Evolutionary conservation across 164 flowering plant genomes (phyloP), one percentile per base, ranked within the genome.

Genomic region (Piper longum): DNA sequence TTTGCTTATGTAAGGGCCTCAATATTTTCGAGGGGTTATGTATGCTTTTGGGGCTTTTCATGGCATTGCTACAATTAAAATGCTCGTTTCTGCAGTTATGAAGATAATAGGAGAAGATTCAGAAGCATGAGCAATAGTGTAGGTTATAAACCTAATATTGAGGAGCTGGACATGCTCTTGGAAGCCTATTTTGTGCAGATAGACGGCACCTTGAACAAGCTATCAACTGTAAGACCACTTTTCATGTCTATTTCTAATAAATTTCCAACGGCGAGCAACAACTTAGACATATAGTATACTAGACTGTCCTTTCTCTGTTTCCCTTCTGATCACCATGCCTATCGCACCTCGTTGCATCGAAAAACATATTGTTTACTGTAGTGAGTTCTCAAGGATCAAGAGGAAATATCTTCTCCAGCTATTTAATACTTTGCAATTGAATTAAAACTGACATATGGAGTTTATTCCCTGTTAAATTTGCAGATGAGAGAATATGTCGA

Each of bases 141-240:
- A 7, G 64, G 62, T 44, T 59, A 64, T 57, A 80, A 82, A 74
- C 82, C 76, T 5, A 70, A 81, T 39, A 63, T 77, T 43, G 74
- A 72, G 66, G 84, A 79, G 67, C 57, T 81, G 71, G 82, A 81
- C 66, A 81, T 79, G 81, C 82, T 79, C 19, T 71, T 81, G 59
- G 84, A 79, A 69, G 84, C 84, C 45, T 81, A 81, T 67, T 81
- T 81, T 67, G 80, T 64, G 5, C 82, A 81, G 57, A 73, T 73
- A 56, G 84, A 79, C 26, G 84, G 84, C 65, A 77, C 73, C 40
- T 64, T 74, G 44, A 75, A 77, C 70, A 78, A 79, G 63, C 73
- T 81, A 16, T 77, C 80, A 55, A 74, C 74, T 52, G 84, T 80
- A 74, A 14, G 80, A 62, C 56, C 26, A 5, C 11, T 44, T 5